A percentile compares a stretch with the other conserved stretches of the same genome.
phyloP scores from a whole-genome alignment of 495 filamentous ascomycete genomes.

The Lepraria neglecta region DNA sequence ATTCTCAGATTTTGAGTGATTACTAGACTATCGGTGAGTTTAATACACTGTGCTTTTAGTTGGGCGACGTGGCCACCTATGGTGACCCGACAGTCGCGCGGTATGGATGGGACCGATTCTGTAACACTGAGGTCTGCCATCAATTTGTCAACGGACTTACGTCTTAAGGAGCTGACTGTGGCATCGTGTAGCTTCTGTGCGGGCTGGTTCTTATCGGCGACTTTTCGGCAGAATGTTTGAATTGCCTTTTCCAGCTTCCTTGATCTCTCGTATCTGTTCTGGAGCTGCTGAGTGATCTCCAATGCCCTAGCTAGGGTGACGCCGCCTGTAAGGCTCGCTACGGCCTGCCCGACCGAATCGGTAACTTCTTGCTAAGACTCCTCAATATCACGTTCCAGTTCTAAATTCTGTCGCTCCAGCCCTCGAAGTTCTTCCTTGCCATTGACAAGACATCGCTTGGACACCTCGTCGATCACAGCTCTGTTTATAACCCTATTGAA shows the following conservation, averaged over 20 bases:
- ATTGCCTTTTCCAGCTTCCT: slow-evolving; percentile 20
- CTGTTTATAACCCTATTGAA: slow-evolving; percentile 61
- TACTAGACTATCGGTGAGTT: slow-evolving; percentile 21
- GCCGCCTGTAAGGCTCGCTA: background rate
- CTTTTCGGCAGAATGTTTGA: slow-evolving; percentile 15
- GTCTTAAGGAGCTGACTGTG: slow-evolving; percentile 21
- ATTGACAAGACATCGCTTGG: slow-evolving; percentile 55
- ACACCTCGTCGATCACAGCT: slow-evolving; percentile 57
- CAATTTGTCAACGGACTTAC: slow-evolving; percentile 18
- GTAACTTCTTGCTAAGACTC: slow-evolving; percentile 17
- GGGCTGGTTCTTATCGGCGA: slow-evolving; percentile 28
- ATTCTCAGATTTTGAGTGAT: slow-evolving; percentile 20
- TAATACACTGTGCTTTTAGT: slow-evolving; percentile 19
- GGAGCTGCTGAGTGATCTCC: background rate
- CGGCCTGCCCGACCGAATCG: background rate
- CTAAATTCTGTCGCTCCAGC: slow-evolving; percentile 38
- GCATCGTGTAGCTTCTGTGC: slow-evolving; percentile 28
- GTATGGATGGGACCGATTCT: slow-evolving; percentile 17
- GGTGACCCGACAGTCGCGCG: slow-evolving; percentile 26
- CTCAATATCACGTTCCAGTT: slow-evolving; percentile 30
- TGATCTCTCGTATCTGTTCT: background rate
- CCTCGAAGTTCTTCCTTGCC: slow-evolving; percentile 42
- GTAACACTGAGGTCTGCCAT: slow-evolving; percentile 18
- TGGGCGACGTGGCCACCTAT: slow-evolving; percentile 20
- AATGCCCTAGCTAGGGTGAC: background rate